A percentile compares a stretch with the other conserved stretches of the same genome.
These are phyloP conservation scores for Macrophomina phaseolina DNA, from an alignment of 2,329 filamentous ascomycete genomes.

Conservation along the genomic window DNA sequence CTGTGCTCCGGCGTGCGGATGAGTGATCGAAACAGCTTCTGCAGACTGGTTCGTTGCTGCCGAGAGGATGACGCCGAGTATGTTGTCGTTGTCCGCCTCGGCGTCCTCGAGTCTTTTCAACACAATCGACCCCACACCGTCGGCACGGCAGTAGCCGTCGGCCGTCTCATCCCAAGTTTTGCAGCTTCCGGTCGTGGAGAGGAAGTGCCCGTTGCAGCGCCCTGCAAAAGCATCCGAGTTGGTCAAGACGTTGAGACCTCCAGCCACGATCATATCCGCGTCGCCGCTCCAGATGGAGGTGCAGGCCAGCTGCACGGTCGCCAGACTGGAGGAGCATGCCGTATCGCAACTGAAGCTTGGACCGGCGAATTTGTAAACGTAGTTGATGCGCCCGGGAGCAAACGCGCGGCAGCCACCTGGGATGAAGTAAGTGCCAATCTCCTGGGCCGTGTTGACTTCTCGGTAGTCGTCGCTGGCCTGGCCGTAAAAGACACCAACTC, in stretches of 20 bases:
- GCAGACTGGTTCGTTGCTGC: constrained; percentile 52
- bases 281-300: constrained; percentile 31
- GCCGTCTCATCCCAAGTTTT: constrained; percentile 42
- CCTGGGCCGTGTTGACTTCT: constrained; percentile 33
- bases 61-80: constrained; percentile 37
- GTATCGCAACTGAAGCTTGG: constrained; percentile 34
- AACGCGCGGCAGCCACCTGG: constrained; percentile 60
- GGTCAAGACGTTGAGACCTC: constrained; percentile 36
- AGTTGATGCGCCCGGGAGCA: constrained; percentile 56
- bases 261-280: constrained; percentile 36
- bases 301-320: constrained; percentile 36
- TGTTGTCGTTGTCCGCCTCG: constrained; percentile 43
- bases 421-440: constrained; percentile 62
- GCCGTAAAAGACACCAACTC: constrained; percentile 41
- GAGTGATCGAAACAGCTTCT: constrained; percentile 37
- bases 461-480: constrained; percentile 40
- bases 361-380: constrained; percentile 35
- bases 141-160: constrained; percentile 45
- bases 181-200: constrained; percentile 37
- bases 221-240: constrained; percentile 51
- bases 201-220: constrained; percentile 35
- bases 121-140: constrained; percentile 38
- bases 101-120: constrained; percentile 45
- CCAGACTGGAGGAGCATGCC: constrained; percentile 34
- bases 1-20: constrained; percentile 34